phyloP scores from a whole-genome alignment of 768 basidiomycete species.

The Serpula lacrymans region DNA sequence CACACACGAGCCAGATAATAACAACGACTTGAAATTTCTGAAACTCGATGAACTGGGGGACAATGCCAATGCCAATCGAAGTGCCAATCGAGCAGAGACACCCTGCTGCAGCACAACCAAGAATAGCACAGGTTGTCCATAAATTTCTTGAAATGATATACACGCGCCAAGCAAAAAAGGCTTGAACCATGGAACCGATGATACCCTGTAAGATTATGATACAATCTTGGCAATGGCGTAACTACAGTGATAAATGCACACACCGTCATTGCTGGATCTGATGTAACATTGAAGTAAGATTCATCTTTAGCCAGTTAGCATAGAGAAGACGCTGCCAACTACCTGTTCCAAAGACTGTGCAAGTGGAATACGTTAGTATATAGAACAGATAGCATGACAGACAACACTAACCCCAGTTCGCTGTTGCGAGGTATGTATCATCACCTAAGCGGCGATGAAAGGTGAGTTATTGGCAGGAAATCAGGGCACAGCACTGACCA shows the following conservation, averaged over 20 bases:
- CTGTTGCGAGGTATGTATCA: slow-evolving; percentile 5
- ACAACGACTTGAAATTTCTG: slow-evolving; percentile 27
- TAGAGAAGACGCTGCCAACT: slow-evolving; percentile 4
- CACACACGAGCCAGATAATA: slow-evolving; percentile 42
- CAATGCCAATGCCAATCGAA: slow-evolving; percentile 24
- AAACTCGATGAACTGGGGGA: slow-evolving; percentile 25
- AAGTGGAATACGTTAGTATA: neutral
- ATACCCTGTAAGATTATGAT: slow-evolving; percentile 13
- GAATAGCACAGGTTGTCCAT: slow-evolving; percentile 6
- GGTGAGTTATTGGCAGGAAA: neutral
- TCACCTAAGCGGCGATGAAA: slow-evolving; percentile 14
- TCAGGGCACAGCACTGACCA: slow-evolving; percentile 11
- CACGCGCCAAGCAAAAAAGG: slow-evolving; percentile 28
- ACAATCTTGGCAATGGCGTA: slow-evolving; percentile 1
- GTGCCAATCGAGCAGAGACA: slow-evolving; percentile 24
- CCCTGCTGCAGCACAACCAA: slow-evolving; percentile 19
- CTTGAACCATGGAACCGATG: slow-evolving; percentile 21
- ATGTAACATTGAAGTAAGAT: neutral
- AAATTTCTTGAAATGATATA: slow-evolving; percentile 13
- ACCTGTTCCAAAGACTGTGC: slow-evolving; percentile 27
- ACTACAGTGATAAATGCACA: neutral
- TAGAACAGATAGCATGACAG: neutral
- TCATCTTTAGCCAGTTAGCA: slow-evolving; percentile 1
- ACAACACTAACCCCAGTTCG: slow-evolving; percentile 19
- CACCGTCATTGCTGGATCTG: slow-evolving; percentile 23